Conservation (phyloP, 2,329 filamentous ascomycete species). For the Fusarium sp. region DNA sequence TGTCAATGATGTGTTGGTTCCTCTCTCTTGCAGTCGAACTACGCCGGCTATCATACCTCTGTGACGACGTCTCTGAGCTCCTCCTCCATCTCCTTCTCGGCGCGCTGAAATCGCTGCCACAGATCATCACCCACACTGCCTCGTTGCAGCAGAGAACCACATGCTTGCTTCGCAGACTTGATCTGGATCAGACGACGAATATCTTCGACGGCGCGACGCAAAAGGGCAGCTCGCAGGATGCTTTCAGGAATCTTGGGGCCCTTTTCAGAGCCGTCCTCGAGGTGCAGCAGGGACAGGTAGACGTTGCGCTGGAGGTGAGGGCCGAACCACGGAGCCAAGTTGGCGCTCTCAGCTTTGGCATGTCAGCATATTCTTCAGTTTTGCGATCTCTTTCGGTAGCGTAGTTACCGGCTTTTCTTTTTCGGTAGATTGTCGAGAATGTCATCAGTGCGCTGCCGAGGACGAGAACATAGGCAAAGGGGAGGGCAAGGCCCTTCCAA, state of each 20-base stretch:
- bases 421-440: conserved; percentile 92
- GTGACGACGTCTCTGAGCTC: conserved; percentile 93
- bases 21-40: neutral
- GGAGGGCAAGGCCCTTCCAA: conserved; percentile 87
- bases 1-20: conserved; percentile 3
- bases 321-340: conserved; percentile 93
- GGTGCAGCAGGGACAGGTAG: conserved; percentile 90
- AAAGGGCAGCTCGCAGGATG: conserved; percentile 85
- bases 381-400: neutral
- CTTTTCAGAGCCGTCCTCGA: conserved; percentile 73
- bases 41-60: conserved; percentile 67
- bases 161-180: conserved; percentile 86
- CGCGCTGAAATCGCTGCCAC: conserved; percentile 89
- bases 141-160: conserved; percentile 82
- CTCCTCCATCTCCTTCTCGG: conserved; percentile 97
- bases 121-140: conserved; percentile 96
- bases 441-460: conserved; percentile 88
- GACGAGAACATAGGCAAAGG: conserved; percentile 88
- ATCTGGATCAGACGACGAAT: conserved; percentile 92
- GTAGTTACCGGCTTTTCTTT: conserved; percentile 80
- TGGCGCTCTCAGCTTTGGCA: conserved; percentile 74
- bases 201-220: conserved; percentile 90
- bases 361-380: neutral
- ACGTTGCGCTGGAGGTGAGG: conserved; percentile 91
- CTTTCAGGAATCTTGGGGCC: conserved; percentile 78